Evolutionary conservation across 2,329 filamentous ascomycete genomes (phyloP), one percentile per base, ranked within the genome.

Genomic region (Cercospora beticola): DNA sequence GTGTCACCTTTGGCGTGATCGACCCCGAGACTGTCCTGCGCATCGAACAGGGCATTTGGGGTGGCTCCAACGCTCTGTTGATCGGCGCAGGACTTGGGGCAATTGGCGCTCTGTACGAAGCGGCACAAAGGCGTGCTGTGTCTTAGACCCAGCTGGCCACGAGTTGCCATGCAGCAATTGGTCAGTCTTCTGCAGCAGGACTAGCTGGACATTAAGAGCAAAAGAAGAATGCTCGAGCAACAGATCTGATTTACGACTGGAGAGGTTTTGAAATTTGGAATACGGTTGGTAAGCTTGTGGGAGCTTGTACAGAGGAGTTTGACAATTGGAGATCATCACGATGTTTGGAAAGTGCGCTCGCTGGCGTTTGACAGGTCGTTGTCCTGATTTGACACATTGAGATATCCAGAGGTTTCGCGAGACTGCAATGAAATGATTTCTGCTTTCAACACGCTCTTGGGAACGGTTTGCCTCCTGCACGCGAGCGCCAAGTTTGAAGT

Each of bases 61-160:
- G 90, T 54, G 90, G 90, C 68, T 92, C 89, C 80, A 85, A 88
- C 74, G 90, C 90, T 40, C 82, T 92, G 60, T 79, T 94, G 59
- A 87, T 90, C 36, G 90, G 90, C 59, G 84, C 89, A 6, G 86
- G 86, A 65, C 88, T 94, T 72, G 90, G 89, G 4, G 86, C 86
- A 23, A 76, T 94, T 30, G 84, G 89, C 59, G 90, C 90, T 72
- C 81, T 95, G 71, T 95, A 94, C 79, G 92, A 94, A 72, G 92
- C 91, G 46, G 88, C 92, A 26, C 81, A 94, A 77, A 89, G 86
- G 81, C 64, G 64, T 43, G 64, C 28, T 14, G 43, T 62, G 10
- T 60, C 63, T 28, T 65, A 64, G 7, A 16, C 49, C 49, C 14
- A 56, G 49, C 23, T 28, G 49, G 49, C 23, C 21, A 56, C 23